These are phyloP conservation scores for Xylariales sp. DNA, from an alignment of 2,329 filamentous ascomycete genomes.

Conservation along the genomic window DNA sequence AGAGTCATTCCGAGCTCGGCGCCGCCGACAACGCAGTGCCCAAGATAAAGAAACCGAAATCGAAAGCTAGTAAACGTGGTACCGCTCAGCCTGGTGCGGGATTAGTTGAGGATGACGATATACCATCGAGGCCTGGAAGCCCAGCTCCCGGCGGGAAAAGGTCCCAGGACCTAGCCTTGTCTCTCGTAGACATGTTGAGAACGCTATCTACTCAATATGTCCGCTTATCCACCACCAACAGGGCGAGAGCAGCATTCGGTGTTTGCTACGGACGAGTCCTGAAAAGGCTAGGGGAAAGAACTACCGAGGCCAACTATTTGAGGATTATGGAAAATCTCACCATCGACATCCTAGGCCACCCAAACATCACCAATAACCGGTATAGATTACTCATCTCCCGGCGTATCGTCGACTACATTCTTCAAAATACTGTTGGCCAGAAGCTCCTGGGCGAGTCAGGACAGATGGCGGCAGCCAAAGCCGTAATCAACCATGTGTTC, in stretches of 20 bases:
- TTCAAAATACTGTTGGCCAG: conserved; percentile 78
- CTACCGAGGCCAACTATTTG: conserved; percentile 78
- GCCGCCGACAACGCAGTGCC: conserved; percentile 40
- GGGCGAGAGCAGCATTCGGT: conserved; percentile 74
- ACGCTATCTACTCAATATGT: conserved; percentile 78
- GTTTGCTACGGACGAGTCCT: conserved; percentile 83
- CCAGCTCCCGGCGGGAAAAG: conserved; percentile 64
- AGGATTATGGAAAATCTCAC: conserved; percentile 78
- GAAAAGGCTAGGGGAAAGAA: conserved; percentile 70
- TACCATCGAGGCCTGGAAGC: conserved; percentile 62
- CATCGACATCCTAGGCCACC: conserved; percentile 71
- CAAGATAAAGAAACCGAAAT: conserved; percentile 62
- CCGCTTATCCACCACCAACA: conserved; percentile 72
- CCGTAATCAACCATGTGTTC: conserved; percentile 79
- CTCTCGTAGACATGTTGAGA: conserved; percentile 71
- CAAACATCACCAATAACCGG: conserved; percentile 73
- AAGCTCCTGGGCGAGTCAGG: conserved; percentile 85
- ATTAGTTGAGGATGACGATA: conserved; percentile 70
- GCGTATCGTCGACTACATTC: conserved; percentile 75
- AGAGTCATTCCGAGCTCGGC: conserved; percentile 66
- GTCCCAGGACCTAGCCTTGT: conserved; percentile 66
- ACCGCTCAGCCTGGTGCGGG: conserved; percentile 56
- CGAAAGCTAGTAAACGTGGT: conserved; percentile 50
- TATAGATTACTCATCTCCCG: conserved; percentile 83
- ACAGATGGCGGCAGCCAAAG: conserved; percentile 75